phyloP scores from a whole-genome alignment of 2,329 filamentous ascomycete genomes.

The Leptographium lundbergii region DNA sequence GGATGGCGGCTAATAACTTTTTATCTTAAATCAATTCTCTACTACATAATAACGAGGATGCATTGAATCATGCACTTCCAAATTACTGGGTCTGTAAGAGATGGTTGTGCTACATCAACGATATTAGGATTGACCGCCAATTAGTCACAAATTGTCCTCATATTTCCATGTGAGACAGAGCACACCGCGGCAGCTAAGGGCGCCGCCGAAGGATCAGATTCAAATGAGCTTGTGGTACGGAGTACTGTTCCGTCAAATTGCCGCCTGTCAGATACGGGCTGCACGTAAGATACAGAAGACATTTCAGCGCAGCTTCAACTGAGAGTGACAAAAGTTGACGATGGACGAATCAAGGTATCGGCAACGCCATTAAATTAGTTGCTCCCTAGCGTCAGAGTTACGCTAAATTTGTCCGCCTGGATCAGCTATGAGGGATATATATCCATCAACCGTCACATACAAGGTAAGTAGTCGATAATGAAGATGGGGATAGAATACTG shows the following conservation, averaged over 20 bases:
- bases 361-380: too few relatives aligned
- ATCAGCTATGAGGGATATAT: not conserved
- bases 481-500: not conserved
- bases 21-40: too few relatives aligned
- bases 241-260: not conserved
- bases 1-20: too few relatives aligned
- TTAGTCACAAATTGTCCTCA: not conserved
- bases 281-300: not conserved
- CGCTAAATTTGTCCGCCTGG: not conserved
- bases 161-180: not conserved
- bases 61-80: not conserved
- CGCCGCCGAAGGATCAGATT: not conserved
- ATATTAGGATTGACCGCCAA: not conserved
- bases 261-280: not conserved
- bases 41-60: not conserved
- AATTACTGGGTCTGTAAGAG: not conserved
- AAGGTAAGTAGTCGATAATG: not conserved
- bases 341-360: too few relatives aligned
- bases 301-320: not conserved
- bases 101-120: not conserved
- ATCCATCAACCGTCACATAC: not conserved
- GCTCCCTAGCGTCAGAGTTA: too few relatives aligned
- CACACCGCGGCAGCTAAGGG: not conserved
- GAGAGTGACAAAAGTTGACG: not conserved
- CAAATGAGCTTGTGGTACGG: not conserved